Percentiles rank a stretch among this genome's conserved stretches.
These are phyloP conservation scores for Evernia prunastri DNA, from an alignment of 495 filamentous ascomycete genomes.

Conservation along the genomic window DNA sequence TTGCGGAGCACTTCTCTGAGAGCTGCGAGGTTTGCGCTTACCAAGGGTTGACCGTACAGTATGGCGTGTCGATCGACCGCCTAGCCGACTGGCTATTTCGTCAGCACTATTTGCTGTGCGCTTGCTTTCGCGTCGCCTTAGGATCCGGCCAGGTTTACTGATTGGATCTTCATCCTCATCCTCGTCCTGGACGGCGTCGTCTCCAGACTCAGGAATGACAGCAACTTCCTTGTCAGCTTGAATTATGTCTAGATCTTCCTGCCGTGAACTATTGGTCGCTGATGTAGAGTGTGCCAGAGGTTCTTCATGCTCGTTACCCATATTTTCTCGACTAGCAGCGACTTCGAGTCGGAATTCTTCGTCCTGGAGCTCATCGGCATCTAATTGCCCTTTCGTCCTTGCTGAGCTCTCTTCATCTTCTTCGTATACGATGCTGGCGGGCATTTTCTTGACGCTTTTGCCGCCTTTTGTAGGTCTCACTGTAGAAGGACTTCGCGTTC, in stretches of 20 bases:
- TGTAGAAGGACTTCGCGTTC: conserved; percentile 61
- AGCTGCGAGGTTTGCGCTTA: conserved; percentile 41
- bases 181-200: conserved; percentile 43
- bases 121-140: conserved; percentile 40
- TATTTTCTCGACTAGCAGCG: conserved; percentile 25
- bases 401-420: conserved; percentile 50
- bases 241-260: conserved; percentile 30
- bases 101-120: conserved; percentile 33
- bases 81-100: conserved; percentile 29
- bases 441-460: conserved; percentile 57
- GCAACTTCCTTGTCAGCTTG: conserved; percentile 42
- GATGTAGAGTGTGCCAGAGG: conserved; percentile 32
- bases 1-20: conserved; percentile 51
- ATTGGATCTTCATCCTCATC: conserved; percentile 64
- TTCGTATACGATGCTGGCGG: conserved; percentile 50
- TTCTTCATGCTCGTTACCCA: conserved; percentile 36
- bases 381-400: conserved; percentile 30
- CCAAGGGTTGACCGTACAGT: conserved; percentile 38
- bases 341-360: conserved; percentile 28
- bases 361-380: conserved; percentile 32
- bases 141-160: conserved; percentile 41
- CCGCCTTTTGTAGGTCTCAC: conserved; percentile 50
- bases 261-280: conserved; percentile 34
- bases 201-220: conserved; percentile 48
- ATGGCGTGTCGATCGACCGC: conserved; percentile 43